Percentiles rank a stretch among this genome's conserved stretches.
These are phyloP conservation scores for Entamoeba histolytica DNA, from an alignment of 208 protist genomes.

Conservation along the genomic window DNA sequence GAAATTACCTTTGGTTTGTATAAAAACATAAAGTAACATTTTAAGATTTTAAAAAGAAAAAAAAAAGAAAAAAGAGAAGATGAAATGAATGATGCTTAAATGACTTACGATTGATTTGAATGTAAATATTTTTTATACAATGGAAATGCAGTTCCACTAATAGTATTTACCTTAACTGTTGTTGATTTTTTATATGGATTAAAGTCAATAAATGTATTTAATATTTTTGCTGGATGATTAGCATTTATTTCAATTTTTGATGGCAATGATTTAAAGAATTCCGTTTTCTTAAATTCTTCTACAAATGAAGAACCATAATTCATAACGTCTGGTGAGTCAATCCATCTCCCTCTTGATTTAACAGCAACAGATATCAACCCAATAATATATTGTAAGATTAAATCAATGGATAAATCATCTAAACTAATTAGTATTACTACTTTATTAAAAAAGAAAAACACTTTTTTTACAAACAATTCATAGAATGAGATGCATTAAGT, in stretches of 20 bases:
- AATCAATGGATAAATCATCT: not conserved
- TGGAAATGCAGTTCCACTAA: not conserved
- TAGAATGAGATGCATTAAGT: not conserved
- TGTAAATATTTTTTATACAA: not conserved
- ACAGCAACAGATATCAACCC: not conserved
- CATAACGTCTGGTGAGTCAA: not conserved
- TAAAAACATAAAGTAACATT: too few relatives aligned
- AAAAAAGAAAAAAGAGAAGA: too few relatives aligned
- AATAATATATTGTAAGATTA: not conserved
- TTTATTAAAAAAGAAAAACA: not conserved
- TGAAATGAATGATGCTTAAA: too few relatives aligned
- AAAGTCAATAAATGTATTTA: not conserved
- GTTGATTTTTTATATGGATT: not conserved
- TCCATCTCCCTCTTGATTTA: not conserved
- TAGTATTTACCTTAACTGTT: not conserved
- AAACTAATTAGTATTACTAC: not conserved
- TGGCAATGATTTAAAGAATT: not conserved
- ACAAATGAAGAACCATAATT: not conserved
- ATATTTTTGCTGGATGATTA: not conserved
- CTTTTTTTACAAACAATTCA: not conserved
- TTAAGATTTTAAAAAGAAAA: too few relatives aligned
- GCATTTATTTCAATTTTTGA: not conserved
- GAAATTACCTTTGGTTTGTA: too few relatives aligned
- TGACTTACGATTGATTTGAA: too few relatives aligned
- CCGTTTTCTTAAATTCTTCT: not conserved